These are phyloP conservation scores for Xanthoparmelia taractica DNA, from an alignment of 495 filamentous ascomycete species.

Conservation along the genomic window DNA sequence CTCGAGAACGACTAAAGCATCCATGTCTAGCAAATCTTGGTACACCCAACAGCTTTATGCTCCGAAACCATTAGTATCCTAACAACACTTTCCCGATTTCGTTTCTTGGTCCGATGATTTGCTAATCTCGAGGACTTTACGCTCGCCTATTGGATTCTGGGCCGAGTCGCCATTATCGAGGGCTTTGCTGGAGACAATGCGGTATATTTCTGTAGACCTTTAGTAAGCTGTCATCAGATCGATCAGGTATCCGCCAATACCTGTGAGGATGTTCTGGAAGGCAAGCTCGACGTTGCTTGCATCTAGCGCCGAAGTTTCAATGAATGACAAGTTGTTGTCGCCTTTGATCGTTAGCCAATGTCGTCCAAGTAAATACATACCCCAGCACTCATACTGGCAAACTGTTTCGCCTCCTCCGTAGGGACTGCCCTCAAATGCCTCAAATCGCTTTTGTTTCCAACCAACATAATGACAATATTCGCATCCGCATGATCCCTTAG, in stretches of 20 bases:
- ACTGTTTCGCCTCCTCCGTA: constrained; percentile 95
- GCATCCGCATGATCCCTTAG: constrained; percentile 95
- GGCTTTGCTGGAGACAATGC: constrained; percentile 96
- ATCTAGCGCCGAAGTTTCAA: constrained; percentile 97
- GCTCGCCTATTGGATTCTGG: constrained; percentile 61
- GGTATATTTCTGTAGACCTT: constrained; percentile 78
- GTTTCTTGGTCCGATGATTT: constrained; percentile 66
- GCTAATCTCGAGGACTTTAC: constrained; percentile 70
- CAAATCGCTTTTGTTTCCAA: constrained; percentile 99
- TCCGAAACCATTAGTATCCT: constrained; percentile 27
- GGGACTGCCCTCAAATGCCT: constrained; percentile 94
- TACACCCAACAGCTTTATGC: neutral
- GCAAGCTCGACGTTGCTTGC: constrained; percentile 99
- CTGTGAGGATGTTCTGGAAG: constrained; percentile 98
- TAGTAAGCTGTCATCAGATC: neutral
- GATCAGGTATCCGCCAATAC: constrained; percentile 38
- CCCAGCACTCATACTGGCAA: constrained; percentile 68
- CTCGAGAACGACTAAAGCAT: neutral
- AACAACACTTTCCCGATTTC: constrained; percentile 86
- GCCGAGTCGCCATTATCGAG: constrained; percentile 75
- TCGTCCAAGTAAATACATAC: neutral
- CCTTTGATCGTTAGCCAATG: constrained; percentile 42
- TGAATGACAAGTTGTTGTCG: constrained; percentile 94
- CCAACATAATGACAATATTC: constrained; percentile 99
- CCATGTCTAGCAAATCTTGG: neutral